Conservation (phyloP, 179 eudicot species). For the Patellifolia procumbens region DNA sequence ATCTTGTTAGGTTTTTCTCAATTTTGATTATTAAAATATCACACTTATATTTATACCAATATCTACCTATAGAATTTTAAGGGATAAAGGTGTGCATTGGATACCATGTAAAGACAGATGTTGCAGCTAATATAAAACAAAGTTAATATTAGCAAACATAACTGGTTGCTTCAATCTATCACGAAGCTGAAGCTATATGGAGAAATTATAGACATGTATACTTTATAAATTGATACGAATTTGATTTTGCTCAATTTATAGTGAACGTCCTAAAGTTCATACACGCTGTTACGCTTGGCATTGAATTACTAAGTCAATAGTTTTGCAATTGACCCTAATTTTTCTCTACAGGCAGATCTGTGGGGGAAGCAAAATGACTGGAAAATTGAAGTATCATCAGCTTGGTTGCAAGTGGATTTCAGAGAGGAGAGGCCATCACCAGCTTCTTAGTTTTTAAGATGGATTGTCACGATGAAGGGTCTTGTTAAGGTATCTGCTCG, state of each 20-base stretch:
- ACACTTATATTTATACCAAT: not conserved
- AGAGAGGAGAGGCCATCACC: slow-evolving; percentile 19
- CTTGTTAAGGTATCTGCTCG: slow-evolving; percentile 30
- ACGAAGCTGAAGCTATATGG: not conserved
- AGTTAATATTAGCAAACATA: not conserved
- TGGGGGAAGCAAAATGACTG: slow-evolving; percentile 1
- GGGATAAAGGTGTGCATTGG: not conserved
- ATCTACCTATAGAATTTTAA: no score
- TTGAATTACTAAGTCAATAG: not conserved
- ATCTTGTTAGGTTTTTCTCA: no score
- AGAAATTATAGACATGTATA: not conserved
- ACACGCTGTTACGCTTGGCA: not conserved
- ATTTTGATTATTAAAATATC: no score
- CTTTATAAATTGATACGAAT: not conserved
- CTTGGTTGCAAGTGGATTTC: slow-evolving; percentile 17
- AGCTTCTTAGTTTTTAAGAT: slow-evolving; percentile 22
- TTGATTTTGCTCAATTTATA: not conserved
- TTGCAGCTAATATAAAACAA: not conserved
- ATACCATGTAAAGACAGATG: not conserved
- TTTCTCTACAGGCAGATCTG: slow-evolving; percentile 21
- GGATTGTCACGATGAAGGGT: not conserved
- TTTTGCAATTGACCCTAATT: not conserved
- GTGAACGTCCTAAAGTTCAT: not conserved
- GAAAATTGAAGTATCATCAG: slow-evolving; percentile 15
- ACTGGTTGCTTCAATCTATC: not conserved